These are phyloP conservation scores for Glebionis coronaria DNA, from an alignment of 129 eudicot species.

Conservation along the genomic window DNA sequence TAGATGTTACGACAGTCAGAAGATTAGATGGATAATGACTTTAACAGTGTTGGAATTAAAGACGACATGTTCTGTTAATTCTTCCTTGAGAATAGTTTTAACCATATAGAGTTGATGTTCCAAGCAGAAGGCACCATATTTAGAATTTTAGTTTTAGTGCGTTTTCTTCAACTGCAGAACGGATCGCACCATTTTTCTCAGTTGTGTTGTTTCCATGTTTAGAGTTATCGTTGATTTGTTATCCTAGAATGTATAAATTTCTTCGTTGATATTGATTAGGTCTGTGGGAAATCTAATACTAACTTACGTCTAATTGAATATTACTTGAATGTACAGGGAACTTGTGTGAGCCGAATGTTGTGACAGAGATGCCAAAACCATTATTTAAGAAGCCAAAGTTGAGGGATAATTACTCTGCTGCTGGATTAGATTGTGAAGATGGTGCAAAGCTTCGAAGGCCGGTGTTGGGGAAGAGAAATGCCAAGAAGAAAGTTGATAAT, in stretches of 20 bases:
- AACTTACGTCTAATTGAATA: neutral
- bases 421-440: constrained; percentile 23
- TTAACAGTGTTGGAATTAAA: no score
- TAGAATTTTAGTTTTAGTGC: neutral
- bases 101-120: no score
- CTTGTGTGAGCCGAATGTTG: constrained; percentile 47
- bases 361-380: constrained; percentile 66
- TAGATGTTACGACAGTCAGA: no score
- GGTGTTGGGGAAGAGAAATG: constrained; percentile 41
- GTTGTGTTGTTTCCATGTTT: neutral
- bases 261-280: neutral
- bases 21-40: no score
- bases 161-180: neutral
- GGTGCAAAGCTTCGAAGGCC: constrained; percentile 32
- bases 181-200: neutral
- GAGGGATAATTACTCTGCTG: constrained; percentile 24
- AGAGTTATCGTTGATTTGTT: constrained; percentile 1
- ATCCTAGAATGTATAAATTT: neutral
- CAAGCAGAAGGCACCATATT: neutral
- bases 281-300: neutral
- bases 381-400: constrained; percentile 55
- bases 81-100: no score
- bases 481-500: constrained; percentile 14
- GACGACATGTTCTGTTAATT: no score
- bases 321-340: constrained; percentile 42